Evolutionary conservation across 805 yeast genomes (phyloP).

Genomic region (Yarrowia yakushimensis): DNA sequence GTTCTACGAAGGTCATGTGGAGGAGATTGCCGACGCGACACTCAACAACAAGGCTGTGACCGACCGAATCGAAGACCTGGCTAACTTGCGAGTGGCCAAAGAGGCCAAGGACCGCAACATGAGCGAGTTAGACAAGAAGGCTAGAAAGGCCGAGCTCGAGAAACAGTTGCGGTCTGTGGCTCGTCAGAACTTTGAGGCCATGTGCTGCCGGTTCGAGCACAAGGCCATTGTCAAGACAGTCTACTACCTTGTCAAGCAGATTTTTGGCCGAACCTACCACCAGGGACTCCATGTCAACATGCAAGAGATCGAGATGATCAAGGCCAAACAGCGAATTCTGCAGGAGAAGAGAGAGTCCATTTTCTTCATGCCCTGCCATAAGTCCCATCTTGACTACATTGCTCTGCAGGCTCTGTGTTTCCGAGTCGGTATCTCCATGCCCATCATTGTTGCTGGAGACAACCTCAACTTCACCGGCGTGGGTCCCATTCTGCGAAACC

Average conservation of each 20-base stretch:
- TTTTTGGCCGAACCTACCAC: constrained; percentile 41
- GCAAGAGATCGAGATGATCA: constrained; percentile 38
- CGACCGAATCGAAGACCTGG: constrained; percentile 36
- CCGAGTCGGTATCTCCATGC: constrained; percentile 52
- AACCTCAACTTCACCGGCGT: constrained; percentile 57
- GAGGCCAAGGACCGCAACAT: constrained; percentile 30
- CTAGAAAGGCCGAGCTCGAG: constrained; percentile 33
- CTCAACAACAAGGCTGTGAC: constrained; percentile 35
- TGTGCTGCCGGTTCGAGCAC: constrained; percentile 39
- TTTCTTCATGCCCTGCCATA: constrained; percentile 56
- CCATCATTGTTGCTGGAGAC: constrained; percentile 63
- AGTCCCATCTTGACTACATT: constrained; percentile 60
- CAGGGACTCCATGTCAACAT: constrained; percentile 43
- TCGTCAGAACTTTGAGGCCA: constrained; percentile 35
- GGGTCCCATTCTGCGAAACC: constrained; percentile 48
- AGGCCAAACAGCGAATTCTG: constrained; percentile 38
- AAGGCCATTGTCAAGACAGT: constrained; percentile 35
- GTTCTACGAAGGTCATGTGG: constrained; percentile 37
- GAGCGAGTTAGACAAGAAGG: constrained; percentile 28
- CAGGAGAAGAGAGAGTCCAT: constrained; percentile 39
- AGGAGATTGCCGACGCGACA: constrained; percentile 34
- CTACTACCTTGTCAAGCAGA: constrained; percentile 41
- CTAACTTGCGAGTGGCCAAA: constrained; percentile 34
- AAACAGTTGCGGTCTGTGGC: constrained; percentile 37
- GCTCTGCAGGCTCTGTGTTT: constrained; percentile 53